A percentile compares a stretch with the other conserved stretches of the same genome.
Conservation (phyloP, 805 yeast species). For the Scheffersomyces coipomensis region DNA sequence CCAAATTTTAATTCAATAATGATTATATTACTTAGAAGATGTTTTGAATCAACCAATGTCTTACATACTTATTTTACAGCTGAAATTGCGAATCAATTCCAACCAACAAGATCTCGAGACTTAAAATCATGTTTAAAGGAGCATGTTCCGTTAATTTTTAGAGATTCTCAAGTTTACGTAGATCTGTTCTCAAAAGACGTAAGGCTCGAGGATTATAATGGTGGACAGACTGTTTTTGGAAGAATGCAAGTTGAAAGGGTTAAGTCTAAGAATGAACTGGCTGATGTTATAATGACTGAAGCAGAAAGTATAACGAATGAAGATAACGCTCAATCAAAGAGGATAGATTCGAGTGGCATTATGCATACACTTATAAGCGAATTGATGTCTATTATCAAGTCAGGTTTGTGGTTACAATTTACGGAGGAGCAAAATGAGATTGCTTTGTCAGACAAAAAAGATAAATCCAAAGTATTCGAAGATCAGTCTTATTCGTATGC, state of each 20-base stretch:
- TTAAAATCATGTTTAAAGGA: constrained; percentile 49
- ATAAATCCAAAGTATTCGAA: constrained; percentile 29
- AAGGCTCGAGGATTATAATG: constrained; percentile 45
- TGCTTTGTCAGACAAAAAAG: constrained; percentile 14
- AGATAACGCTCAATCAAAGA: constrained; percentile 3
- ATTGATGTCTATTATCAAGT: constrained; percentile 48
- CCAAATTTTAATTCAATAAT: constrained; percentile 3
- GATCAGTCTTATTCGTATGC: constrained; percentile 64
- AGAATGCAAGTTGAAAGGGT: constrained; percentile 18
- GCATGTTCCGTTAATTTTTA: constrained; percentile 43
- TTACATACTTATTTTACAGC: constrained; percentile 48
- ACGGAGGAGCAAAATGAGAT: constrained; percentile 19
- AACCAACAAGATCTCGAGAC: constrained; percentile 29
- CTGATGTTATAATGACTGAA: constrained; percentile 30
- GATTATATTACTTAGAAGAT: constrained; percentile 59
- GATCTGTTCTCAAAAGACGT: constrained; percentile 42
- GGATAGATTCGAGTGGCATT: constrained; percentile 48
- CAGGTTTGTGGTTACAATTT: constrained; percentile 31
- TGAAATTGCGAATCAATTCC: constrained; percentile 41
- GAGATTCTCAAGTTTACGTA: constrained; percentile 49
- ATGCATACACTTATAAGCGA: constrained; percentile 64
- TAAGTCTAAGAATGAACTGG: constrained; percentile 6
- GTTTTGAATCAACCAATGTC: constrained; percentile 60
- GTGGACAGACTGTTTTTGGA: constrained; percentile 18
- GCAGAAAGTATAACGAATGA: constrained; percentile 8